Evolutionary conservation across 2,329 filamentous ascomycete species (phyloP).

Genomic region (Colletotrichum horii): DNA sequence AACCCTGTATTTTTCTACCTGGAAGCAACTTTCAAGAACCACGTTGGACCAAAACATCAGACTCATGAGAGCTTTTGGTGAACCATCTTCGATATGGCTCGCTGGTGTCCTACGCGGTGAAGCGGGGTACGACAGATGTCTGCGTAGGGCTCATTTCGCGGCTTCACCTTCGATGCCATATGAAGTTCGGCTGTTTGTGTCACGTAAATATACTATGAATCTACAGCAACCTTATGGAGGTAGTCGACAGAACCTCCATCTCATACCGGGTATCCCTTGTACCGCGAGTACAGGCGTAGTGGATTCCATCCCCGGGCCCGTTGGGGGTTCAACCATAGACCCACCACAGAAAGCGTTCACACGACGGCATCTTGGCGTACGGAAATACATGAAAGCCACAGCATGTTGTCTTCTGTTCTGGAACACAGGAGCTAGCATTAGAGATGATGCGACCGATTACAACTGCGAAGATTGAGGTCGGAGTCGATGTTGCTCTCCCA

Average conservation of each 20-base stretch:
- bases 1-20: background rate
- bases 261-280: background rate
- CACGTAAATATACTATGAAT: background rate
- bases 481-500: background rate
- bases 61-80: background rate
- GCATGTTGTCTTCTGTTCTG: background rate
- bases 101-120: background rate
- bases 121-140: background rate
- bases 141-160: background rate
- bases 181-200: background rate
- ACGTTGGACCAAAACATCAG: background rate
- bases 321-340: background rate
- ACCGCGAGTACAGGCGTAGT: background rate
- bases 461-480: background rate
- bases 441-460: background rate
- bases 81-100: background rate
- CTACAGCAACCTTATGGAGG: background rate
- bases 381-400: no score
- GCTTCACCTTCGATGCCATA: background rate
- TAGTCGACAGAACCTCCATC: background rate
- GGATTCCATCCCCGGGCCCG: background rate
- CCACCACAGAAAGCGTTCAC: background rate
- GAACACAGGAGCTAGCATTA: background rate
- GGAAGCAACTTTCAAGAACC: fast-evolving
- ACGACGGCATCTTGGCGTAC: background rate